Conservation (phyloP, 306 rosid species). For the Inga laurina region DNA sequence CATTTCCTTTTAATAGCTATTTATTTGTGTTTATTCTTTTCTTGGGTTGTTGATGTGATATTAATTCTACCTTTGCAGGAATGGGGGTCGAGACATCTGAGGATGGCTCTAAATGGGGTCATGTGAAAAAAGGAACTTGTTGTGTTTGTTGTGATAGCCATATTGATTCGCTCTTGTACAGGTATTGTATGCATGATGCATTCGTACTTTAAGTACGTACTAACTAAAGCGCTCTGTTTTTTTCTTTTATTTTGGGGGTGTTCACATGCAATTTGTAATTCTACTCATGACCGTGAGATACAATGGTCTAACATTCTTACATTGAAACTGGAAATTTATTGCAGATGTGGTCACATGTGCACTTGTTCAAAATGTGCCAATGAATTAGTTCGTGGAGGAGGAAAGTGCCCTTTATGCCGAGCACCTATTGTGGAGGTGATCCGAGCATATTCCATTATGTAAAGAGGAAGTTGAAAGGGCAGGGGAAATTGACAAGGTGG, state of each 20-base stretch:
- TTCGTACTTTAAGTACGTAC: not conserved
- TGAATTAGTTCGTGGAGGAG: slow-evolving; percentile 93
- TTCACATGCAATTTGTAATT: not conserved
- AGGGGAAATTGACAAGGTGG: slow-evolving; percentile 20
- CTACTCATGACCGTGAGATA: not conserved
- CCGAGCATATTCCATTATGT: slow-evolving; percentile 97
- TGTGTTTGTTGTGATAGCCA: slow-evolving; percentile 98
- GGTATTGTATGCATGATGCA: slow-evolving; percentile 52
- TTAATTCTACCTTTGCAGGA: slow-evolving; percentile 50
- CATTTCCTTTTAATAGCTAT: not conserved
- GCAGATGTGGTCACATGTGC: slow-evolving; percentile 99
- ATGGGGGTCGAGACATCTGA: slow-evolving; percentile 83
- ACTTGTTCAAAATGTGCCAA: slow-evolving; percentile 98
- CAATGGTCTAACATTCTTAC: slow-evolving; percentile 2
- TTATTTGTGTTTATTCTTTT: slow-evolving; percentile 4
- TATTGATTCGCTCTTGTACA: slow-evolving; percentile 95
- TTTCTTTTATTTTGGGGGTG: no score
- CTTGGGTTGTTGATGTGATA: slow-evolving; percentile 3
- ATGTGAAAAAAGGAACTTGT: slow-evolving; percentile 97
- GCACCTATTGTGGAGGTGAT: slow-evolving; percentile 98
- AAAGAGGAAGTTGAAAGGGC: slow-evolving; percentile 54
- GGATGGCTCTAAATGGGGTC: slow-evolving; percentile 96
- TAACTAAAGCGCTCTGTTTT: not conserved
- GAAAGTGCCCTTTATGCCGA: slow-evolving; percentile 99
- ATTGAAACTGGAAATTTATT: slow-evolving; percentile 26